Conservation (phyloP, 768 basidiomycete genomes). For the Hebeloma cylindrosporum region DNA sequence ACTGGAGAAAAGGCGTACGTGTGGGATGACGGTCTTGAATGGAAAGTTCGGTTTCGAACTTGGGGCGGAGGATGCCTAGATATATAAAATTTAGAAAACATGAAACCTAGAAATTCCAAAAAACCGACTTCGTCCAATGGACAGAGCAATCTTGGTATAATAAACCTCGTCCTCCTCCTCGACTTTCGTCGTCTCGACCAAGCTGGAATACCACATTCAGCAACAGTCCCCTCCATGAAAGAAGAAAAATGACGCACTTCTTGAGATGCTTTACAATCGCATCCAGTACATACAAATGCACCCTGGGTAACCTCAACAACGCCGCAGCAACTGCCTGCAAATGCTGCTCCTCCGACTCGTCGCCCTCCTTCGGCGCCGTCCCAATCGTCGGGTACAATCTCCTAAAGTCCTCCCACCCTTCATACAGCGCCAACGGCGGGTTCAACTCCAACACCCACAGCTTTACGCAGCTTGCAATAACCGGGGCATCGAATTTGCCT, state of each 20-base stretch:
- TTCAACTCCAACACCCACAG: constrained; percentile 91
- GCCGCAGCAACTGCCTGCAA: constrained; percentile 60
- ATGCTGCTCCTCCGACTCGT: constrained; percentile 55
- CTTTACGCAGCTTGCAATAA: constrained; percentile 83
- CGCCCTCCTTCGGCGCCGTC: constrained; percentile 51
- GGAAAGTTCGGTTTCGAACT: constrained; percentile 76
- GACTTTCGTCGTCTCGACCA: constrained; percentile 66
- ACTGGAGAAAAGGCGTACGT: constrained; percentile 40
- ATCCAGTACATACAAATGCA: constrained; percentile 82
- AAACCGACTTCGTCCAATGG: constrained; percentile 78
- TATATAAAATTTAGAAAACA: constrained; percentile 3
- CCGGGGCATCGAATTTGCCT: constrained; percentile 78
- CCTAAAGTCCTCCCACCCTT: constrained; percentile 90
- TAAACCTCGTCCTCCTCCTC: constrained; percentile 81
- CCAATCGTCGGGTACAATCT: constrained; percentile 82
- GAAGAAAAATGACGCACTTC: constrained; percentile 43
- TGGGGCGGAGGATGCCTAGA: constrained; percentile 79
- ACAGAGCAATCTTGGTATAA: constrained; percentile 83
- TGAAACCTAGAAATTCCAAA: constrained; percentile 5
- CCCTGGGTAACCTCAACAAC: constrained; percentile 69
- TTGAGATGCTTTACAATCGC: constrained; percentile 74
- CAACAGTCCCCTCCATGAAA: not conserved
- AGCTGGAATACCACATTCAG: constrained; percentile 37
- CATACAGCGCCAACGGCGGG: constrained; percentile 81
- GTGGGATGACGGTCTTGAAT: constrained; percentile 90